Base-by-base conservation (phyloP, 441 rosid genomes). In the Populus trichocarpa region DNA sequence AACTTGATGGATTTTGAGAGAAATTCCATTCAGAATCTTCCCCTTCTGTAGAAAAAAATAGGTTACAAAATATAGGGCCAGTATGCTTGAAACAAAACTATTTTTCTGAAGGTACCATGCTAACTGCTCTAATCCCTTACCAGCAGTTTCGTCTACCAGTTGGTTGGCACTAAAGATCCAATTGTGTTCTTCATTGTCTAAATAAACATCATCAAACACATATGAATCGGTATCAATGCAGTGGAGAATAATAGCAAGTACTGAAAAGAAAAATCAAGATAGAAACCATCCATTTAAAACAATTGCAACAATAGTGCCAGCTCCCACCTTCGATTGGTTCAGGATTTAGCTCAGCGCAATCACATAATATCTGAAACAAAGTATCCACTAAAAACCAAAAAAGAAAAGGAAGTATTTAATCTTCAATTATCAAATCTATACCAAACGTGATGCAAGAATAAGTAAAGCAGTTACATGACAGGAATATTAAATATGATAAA, bases 261-360 rank as follows among this genome's bases (percentile, higher is more conserved):
- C 11, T 40, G 50, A 5, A 59, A 28, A 16, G 7, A 2, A 46
- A 75, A 42, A 72, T 23, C 20, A 59, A 36, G 22, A 33, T 16
- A 14, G n/a, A 36, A 69, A 71, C 68, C 59, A 67, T 75, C 38
- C n/a, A 80, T 8, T 68, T 2, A 67, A 35, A 32, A n/a, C 16
- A 28, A 46, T 76, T 78, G 25, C 33, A 25, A 18, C 33, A 78
- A 30, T n/a, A 9, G 9, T 32, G 32, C 36, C 13, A 42, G 77
- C 14, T 63, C 84, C 81, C 80, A 93, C 97, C 95, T 83, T 89
- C 90, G 74, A 88, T 57, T 16, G 96, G 97, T 77, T 94, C 98
- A 1, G 99, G 98, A 88, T 96, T 96, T 64, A 96, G 88, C 87
- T 94, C 97, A 26, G 99, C 97, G 71, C 99, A 92, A 83, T 93